Conservation (phyloP, 2,329 filamentous ascomycete genomes). For the Alternaria postmessia region DNA sequence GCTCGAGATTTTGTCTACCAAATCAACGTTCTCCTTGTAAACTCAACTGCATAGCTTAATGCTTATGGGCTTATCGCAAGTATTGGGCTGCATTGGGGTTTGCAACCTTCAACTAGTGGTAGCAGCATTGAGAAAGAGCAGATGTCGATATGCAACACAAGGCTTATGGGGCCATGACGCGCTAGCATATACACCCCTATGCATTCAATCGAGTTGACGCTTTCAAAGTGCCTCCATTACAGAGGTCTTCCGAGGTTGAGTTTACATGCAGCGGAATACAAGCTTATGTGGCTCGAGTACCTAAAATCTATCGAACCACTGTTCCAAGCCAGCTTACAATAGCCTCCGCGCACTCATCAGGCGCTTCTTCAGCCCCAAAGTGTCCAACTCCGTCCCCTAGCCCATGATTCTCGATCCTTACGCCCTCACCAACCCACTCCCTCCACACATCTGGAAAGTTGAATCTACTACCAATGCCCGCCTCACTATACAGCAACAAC, state of each 20-base stretch:
- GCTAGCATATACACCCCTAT: neutral
- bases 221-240: neutral
- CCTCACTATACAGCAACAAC: constrained; percentile 60
- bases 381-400: constrained; percentile 61
- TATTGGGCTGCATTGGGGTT: neutral
- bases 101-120: neutral
- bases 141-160: neutral
- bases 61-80: too few relatives aligned
- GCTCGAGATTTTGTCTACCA: constrained; percentile 9
- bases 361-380: constrained; percentile 64
- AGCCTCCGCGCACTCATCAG: constrained; percentile 53
- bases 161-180: neutral
- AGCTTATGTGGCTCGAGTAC: neutral
- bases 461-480: constrained; percentile 60
- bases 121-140: neutral
- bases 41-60: too few relatives aligned
- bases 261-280: neutral
- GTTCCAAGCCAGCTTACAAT: neutral
- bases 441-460: constrained; percentile 62
- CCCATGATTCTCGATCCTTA: constrained; percentile 61
- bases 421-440: constrained; percentile 53
- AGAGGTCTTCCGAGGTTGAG: neutral
- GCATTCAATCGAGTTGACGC: neutral
- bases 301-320: neutral
- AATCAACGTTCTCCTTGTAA: neutral